phyloP scores from a whole-genome alignment of 2,329 filamentous ascomycete species.

The Mariannaea sp. region DNA sequence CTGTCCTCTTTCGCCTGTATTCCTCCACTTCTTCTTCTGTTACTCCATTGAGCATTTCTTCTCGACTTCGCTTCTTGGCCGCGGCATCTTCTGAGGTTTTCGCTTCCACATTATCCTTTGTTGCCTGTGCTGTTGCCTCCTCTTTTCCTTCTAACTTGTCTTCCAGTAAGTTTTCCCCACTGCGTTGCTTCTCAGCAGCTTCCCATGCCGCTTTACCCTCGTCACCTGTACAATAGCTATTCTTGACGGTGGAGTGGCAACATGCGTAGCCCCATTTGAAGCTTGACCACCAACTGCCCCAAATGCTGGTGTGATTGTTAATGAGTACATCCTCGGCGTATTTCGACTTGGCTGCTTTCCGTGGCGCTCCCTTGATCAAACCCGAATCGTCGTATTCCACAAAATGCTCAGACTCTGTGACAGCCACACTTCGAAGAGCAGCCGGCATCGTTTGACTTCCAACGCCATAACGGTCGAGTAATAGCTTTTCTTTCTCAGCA shows the following conservation, averaged over 20 bases:
- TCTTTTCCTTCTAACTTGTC: slow-evolving; percentile 36
- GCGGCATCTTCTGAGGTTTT: too few relatives aligned
- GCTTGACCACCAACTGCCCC: slow-evolving; percentile 96
- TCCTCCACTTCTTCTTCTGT: slow-evolving; percentile 85
- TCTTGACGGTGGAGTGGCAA: slow-evolving; percentile 91
- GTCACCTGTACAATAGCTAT: slow-evolving; percentile 96
- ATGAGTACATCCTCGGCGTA: slow-evolving; percentile 86
- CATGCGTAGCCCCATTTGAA: slow-evolving; percentile 97
- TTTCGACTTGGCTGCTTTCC: slow-evolving; percentile 80
- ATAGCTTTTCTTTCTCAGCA: slow-evolving; percentile 67
- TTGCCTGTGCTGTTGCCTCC: slow-evolving; percentile 32
- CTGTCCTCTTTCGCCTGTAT: slow-evolving; percentile 76
- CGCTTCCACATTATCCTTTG: slow-evolving; percentile 40
- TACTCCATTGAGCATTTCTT: slow-evolving; percentile 78
- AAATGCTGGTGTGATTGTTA: slow-evolving; percentile 91
- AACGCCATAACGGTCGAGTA: slow-evolving; percentile 83
- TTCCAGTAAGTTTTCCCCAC: slow-evolving; percentile 49
- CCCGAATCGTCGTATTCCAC: slow-evolving; percentile 95
- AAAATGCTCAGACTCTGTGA: slow-evolving; percentile 83
- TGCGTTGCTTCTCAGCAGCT: slow-evolving; percentile 68
- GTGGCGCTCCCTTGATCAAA: slow-evolving; percentile 83
- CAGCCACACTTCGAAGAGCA: slow-evolving; percentile 66
- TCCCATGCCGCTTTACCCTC: slow-evolving; percentile 83
- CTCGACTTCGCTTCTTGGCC: slow-evolving; percentile 72
- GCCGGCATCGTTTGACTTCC: slow-evolving; percentile 64